Conservation (phyloP, 768 basidiomycete species). For the Auricularia auricula-judae region DNA sequence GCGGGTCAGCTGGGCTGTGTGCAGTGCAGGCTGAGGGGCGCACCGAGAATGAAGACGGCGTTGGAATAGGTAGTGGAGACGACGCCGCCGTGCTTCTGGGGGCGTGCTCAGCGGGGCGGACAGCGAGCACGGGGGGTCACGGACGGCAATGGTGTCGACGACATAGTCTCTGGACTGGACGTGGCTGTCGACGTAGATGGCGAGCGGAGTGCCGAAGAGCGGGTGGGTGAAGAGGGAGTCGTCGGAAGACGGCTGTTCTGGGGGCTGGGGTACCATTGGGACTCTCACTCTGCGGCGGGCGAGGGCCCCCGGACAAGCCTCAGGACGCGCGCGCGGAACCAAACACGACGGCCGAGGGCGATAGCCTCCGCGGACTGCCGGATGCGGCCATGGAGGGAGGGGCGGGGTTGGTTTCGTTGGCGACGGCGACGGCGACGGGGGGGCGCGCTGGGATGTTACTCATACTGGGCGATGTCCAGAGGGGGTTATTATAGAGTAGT, state of each 20-base stretch:
- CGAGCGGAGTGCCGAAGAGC: slow-evolving; percentile 66
- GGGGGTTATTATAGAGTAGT: too few relatives aligned
- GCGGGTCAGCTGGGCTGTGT: slow-evolving; percentile 1
- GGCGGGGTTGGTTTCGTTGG: too few relatives aligned
- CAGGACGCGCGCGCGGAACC: too few relatives aligned
- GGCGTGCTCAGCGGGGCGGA: background rate
- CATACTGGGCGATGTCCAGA: too few relatives aligned
- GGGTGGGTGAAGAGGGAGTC: slow-evolving; percentile 60
- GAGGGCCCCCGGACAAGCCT: too few relatives aligned
- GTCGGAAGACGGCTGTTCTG: background rate
- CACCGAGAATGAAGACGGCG: slow-evolving; percentile 71
- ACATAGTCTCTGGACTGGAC: slow-evolving; percentile 58
- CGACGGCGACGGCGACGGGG: too few relatives aligned
- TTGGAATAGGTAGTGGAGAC: slow-evolving; percentile 68
- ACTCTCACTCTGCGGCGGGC: background rate
- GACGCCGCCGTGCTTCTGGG: slow-evolving; percentile 66
- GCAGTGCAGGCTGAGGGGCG: slow-evolving; percentile 14
- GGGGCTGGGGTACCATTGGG: background rate
- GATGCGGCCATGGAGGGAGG: too few relatives aligned
- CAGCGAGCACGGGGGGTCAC: slow-evolving; percentile 22
- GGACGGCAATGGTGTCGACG: slow-evolving; percentile 51
- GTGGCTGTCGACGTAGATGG: slow-evolving; percentile 72
- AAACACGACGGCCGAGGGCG: too few relatives aligned
- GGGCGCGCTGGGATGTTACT: too few relatives aligned
- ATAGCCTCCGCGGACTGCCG: too few relatives aligned